Percentiles rank a stretch among this genome's conserved stretches.
Conservation (phyloP, 2,329 filamentous ascomycete species). For the Fusarium sublunatum region DNA sequence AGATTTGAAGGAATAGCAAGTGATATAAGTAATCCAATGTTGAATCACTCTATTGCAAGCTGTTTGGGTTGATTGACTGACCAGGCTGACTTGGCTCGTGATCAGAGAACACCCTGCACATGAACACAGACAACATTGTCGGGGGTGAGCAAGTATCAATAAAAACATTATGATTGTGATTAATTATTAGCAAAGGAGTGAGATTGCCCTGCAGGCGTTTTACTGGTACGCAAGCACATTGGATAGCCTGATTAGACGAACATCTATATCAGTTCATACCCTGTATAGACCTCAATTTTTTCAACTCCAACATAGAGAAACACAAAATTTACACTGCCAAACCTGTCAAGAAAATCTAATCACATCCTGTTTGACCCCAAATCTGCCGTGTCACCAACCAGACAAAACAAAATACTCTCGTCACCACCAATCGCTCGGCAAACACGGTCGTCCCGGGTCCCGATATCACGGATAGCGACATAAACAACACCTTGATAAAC, state of each 20-base stretch:
- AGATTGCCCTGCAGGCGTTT: no score
- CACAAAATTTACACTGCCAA: background rate
- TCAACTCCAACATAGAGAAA: background rate
- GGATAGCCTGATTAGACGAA: background rate
- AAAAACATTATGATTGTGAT: background rate
- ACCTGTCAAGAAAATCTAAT: background rate
- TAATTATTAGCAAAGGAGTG: no score
- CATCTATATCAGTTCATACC: background rate
- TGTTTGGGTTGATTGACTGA: no score
- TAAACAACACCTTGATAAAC: constrained; percentile 36
- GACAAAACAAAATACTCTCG: constrained; percentile 7
- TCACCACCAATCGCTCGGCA: constrained; percentile 30
- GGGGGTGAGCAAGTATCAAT: background rate
- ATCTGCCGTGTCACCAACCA: constrained; percentile 10
- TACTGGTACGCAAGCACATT: no score
- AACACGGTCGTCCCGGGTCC: constrained; percentile 20
- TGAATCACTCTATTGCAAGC: no score
- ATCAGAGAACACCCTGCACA: background rate
- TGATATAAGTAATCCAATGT: no score
- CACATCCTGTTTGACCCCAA: constrained; percentile 3
- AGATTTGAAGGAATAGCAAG: no score
- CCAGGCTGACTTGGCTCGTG: no score
- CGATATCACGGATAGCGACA: constrained; percentile 26
- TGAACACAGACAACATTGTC: background rate
- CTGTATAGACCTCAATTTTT: background rate